Base-by-base conservation (phyloP, 1,139 yeast genomes). In the Pichia sp. region DNA sequence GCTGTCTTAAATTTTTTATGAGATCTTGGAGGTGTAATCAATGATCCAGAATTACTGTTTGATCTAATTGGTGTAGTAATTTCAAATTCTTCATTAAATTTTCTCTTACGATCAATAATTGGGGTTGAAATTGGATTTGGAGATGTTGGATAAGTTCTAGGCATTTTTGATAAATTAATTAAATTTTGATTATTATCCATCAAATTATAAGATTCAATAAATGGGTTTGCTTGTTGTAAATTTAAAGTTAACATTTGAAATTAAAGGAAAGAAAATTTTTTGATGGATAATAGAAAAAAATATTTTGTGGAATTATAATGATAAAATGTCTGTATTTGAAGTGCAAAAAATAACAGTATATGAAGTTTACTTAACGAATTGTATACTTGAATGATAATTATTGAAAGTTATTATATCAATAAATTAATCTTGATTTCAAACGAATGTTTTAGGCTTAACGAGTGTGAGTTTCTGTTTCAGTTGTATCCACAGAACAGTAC, bases 1-100 rank as follows among this genome's bases (percentile, higher is more conserved):
- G 55, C 62, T 2, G 61, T 53, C 45, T 47, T 57, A 25, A 58
- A 52, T 30, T 50, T 57, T 37, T 61, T 61, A 24, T 26, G 7
- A 7, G 51, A 37, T 20, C 41, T 41, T 33, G 53, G 55, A 3
- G 58, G 53, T 6, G 56, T 47, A 25, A 47, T 40, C n/a, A 47
- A 26, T 6, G 40, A 22, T 11, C 23, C 28, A 5, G 35, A 36
- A 11, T 40, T 34, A 26, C 20, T 27, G 16, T 16, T 28, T 9
- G 47, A 33, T 27, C 46, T 35, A 23, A 39, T 49, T 3, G 51
- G 45, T 6, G 48, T 49, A 4, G 29, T 28, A 4, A 37, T 35
- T 6, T 16, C 16, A 16, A 46, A 31, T 6, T 46, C 46, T 12
- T 40, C 45, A 8, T 48, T 49, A 22, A 47, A 52, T 26, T 55